phyloP scores from a whole-genome alignment of 1,284 basidiomycete genomes.

The Tylopilus orsonianus region DNA sequence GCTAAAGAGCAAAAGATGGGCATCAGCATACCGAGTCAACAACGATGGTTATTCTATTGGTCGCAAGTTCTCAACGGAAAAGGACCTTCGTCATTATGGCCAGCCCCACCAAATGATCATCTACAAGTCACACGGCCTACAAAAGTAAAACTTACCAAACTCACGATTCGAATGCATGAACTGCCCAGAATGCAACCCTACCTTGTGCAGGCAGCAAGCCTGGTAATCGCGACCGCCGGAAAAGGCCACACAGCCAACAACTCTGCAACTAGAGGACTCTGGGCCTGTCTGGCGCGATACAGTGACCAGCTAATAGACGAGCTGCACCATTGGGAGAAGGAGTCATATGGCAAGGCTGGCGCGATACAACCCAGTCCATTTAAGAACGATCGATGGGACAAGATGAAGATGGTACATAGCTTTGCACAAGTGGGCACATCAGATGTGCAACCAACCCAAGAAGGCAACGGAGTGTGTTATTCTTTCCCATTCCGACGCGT shows the following conservation, averaged over 20 bases:
- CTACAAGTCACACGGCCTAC: slow-evolving; percentile 13
- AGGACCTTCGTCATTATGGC: slow-evolving; percentile 52
- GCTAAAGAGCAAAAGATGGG: slow-evolving; percentile 55
- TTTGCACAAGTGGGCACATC: slow-evolving; percentile 62
- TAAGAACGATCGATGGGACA: slow-evolving; percentile 61
- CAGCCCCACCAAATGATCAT: neutral
- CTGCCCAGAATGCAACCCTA: slow-evolving; percentile 48
- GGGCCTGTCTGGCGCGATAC: slow-evolving; percentile 78
- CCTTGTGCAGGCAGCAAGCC: slow-evolving; percentile 56
- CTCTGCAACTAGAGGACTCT: slow-evolving; percentile 48
- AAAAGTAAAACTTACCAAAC: slow-evolving; percentile 48
- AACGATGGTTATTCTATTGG: slow-evolving; percentile 74
- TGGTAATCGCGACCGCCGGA: slow-evolving; percentile 47
- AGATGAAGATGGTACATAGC: slow-evolving; percentile 71
- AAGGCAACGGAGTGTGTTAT: slow-evolving; percentile 16
- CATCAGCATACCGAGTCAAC: slow-evolving; percentile 75
- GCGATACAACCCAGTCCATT: slow-evolving; percentile 42
- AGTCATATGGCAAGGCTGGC: slow-evolving; percentile 45
- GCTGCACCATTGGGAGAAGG: slow-evolving; percentile 60
- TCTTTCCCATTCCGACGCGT: neutral
- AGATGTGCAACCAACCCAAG: slow-evolving; percentile 13
- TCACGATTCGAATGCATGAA: slow-evolving; percentile 60
- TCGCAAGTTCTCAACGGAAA: slow-evolving; percentile 58
- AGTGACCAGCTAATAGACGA: slow-evolving; percentile 64
- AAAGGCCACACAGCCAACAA: slow-evolving; percentile 33